These are phyloP conservation scores for Theileria orientalis DNA, from an alignment of 169 alveolate species.

Conservation along the genomic window DNA sequence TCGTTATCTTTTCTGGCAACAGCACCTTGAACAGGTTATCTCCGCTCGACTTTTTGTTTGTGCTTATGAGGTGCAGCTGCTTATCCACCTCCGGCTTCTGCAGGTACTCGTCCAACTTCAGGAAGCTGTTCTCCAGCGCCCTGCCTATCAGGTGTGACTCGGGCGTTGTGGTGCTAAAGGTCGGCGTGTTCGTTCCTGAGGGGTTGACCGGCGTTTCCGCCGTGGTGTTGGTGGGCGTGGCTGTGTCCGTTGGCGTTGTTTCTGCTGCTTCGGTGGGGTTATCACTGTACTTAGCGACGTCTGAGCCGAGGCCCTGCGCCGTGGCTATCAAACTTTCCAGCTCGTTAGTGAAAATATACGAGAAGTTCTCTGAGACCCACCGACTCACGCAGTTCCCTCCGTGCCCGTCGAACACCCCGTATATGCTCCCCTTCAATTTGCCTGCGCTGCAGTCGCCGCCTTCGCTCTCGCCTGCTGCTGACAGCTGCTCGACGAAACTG, in stretches of 20 bases:
- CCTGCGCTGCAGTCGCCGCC: not conserved
- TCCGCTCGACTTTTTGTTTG: constrained; percentile 21
- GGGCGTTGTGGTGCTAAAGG: too few species aligned
- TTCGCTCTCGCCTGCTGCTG: not conserved
- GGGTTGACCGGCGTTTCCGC: too few species aligned
- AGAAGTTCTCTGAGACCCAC: constrained; percentile 87
- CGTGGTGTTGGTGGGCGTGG: too few species aligned
- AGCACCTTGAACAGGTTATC: constrained; percentile 50
- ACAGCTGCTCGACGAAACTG: not conserved
- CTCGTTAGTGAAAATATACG: constrained; percentile 64
- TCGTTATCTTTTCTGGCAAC: constrained; percentile 38
- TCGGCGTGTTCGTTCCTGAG: too few species aligned
- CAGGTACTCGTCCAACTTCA: constrained; percentile 59
- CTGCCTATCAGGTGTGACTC: constrained; percentile 54
- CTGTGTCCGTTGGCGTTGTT: too few species aligned
- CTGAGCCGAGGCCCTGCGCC: not conserved
- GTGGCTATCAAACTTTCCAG: not conserved
- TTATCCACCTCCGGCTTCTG: constrained; percentile 47
- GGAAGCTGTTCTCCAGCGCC: constrained; percentile 48
- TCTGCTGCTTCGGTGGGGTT: constrained; percentile 14
- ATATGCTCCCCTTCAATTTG: constrained; percentile 53
- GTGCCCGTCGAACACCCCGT: constrained; percentile 98
- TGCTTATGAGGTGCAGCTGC: constrained; percentile 23
- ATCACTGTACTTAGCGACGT: not conserved
- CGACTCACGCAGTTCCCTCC: constrained; percentile 95